A percentile compares a stretch with the other conserved stretches of the same genome.
Evolutionary conservation across 1,284 basidiomycete species (phyloP).

Genomic region (Cryptococcus amylolentus): DNA sequence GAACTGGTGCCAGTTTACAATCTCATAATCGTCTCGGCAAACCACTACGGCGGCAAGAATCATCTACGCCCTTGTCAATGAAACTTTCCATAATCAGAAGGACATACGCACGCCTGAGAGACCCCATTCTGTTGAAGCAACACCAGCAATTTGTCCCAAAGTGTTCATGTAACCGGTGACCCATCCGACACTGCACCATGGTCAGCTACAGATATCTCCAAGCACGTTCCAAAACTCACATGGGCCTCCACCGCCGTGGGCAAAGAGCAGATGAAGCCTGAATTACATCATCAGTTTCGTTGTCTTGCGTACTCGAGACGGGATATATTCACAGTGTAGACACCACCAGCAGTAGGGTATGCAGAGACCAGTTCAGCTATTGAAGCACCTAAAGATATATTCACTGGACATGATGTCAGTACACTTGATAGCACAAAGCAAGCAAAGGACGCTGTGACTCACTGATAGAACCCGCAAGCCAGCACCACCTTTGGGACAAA

Average conservation of each 20-base stretch:
- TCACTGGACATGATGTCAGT: conserved; percentile 16
- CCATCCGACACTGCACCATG: conserved; percentile 47
- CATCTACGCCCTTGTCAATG: conserved; percentile 60
- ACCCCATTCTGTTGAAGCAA: conserved; percentile 70
- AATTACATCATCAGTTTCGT: neutral
- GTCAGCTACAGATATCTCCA: neutral
- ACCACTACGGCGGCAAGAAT: conserved; percentile 57
- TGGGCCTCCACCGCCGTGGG: conserved; percentile 27
- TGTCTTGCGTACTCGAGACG: neutral
- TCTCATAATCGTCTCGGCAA: conserved; percentile 36
- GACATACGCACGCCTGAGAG: conserved; percentile 46
- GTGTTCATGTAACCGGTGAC: conserved; percentile 82
- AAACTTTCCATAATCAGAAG: neutral
- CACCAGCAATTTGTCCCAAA: conserved; percentile 58
- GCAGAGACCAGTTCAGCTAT: conserved; percentile 43
- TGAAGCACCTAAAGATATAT: conserved; percentile 33
- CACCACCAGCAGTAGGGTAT: conserved; percentile 43
- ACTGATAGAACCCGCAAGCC: conserved; percentile 38
- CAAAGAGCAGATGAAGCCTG: conserved; percentile 27
- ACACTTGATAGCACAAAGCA: neutral
- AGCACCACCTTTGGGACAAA: conserved; percentile 28
- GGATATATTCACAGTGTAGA: conserved; percentile 28
- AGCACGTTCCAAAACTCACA: conserved; percentile 18
- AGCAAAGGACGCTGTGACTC: conserved; percentile 3
- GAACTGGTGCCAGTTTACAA: conserved; percentile 60